These are phyloP conservation scores for Teratosphaeria viscida DNA, from an alignment of 2,329 filamentous ascomycete species.

Conservation along the genomic window DNA sequence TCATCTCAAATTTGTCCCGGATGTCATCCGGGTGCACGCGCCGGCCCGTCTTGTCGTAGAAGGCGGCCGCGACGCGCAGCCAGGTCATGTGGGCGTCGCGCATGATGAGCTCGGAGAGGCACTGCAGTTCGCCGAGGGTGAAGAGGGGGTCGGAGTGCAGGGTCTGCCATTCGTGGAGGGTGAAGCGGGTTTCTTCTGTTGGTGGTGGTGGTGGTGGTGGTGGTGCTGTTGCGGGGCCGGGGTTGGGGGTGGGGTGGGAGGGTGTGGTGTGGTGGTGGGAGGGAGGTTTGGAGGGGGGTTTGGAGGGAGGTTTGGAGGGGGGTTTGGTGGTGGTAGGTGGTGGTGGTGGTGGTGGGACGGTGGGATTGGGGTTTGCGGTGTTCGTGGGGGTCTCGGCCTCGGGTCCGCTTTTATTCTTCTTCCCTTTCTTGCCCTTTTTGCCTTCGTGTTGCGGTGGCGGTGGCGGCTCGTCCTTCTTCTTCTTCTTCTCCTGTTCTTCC, in stretches of 20 bases:
- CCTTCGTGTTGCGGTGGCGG: background rate
- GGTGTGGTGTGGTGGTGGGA: constrained; percentile 4
- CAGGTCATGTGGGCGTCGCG: constrained; percentile 35
- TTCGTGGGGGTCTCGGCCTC: background rate
- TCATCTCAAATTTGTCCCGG: constrained; percentile 30
- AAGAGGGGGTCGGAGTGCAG: constrained; percentile 27
- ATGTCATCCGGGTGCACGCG: constrained; percentile 34
- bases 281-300: constrained; percentile 3
- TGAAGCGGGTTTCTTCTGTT: constrained; percentile 19
- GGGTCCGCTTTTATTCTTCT: background rate
- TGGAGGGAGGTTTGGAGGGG: constrained; percentile 8
- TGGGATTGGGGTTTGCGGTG: background rate
- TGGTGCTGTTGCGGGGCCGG: background rate
- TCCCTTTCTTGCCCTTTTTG: constrained; percentile 6
- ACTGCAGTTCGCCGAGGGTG: constrained; percentile 28
- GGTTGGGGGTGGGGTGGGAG: background rate
- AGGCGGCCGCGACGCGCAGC: constrained; percentile 36
- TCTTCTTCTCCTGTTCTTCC: constrained; percentile 10
- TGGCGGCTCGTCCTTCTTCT: constrained; percentile 13
- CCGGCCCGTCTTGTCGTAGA: constrained; percentile 41
- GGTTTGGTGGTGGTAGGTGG: background rate
- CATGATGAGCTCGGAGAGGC: constrained; percentile 35
- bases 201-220: background rate
- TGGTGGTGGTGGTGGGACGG: background rate
- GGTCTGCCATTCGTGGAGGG: constrained; percentile 19